A percentile compares a stretch with the other conserved stretches of the same genome.
phyloP scores from a whole-genome alignment of 2,329 filamentous ascomycete genomes.

The Botrytis fabae region DNA sequence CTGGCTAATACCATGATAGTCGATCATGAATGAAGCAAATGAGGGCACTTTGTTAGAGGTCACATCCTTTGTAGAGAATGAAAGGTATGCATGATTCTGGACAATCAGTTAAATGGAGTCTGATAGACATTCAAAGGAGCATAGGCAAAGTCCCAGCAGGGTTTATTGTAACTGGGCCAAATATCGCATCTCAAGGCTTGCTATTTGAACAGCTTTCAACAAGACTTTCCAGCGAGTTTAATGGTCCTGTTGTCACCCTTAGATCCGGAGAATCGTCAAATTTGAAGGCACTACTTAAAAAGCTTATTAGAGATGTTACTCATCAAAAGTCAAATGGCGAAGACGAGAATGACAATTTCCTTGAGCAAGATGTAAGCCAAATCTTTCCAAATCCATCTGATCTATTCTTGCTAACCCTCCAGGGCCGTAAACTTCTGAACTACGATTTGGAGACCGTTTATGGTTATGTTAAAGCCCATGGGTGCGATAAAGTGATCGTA shows the following conservation, averaged over 20 bases:
- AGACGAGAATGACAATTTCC: conserved; percentile 52
- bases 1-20: conserved; percentile 45
- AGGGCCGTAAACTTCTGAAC: conserved; percentile 68
- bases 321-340: conserved; percentile 49
- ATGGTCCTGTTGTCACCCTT: conserved; percentile 63
- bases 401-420: conserved; percentile 24
- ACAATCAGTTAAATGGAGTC: not conserved
- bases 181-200: conserved; percentile 71
- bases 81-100: conserved; percentile 14
- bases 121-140: conserved; percentile 25
- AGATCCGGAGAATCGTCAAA: conserved; percentile 72
- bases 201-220: conserved; percentile 71
- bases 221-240: conserved; percentile 48
- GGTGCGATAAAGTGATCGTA: conserved; percentile 63
- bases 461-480: conserved; percentile 55
- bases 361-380: conserved; percentile 50
- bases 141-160: conserved; percentile 54
- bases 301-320: conserved; percentile 68
- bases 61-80: conserved; percentile 50
- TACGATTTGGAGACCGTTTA: conserved; percentile 76
- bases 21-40: conserved; percentile 60
- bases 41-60: conserved; percentile 60
- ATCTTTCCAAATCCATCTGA: not conserved
- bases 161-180: conserved; percentile 76
- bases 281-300: conserved; percentile 70